phyloP scores from a whole-genome alignment of 2,329 filamentous ascomycete species.

The Fusarium sp. region DNA sequence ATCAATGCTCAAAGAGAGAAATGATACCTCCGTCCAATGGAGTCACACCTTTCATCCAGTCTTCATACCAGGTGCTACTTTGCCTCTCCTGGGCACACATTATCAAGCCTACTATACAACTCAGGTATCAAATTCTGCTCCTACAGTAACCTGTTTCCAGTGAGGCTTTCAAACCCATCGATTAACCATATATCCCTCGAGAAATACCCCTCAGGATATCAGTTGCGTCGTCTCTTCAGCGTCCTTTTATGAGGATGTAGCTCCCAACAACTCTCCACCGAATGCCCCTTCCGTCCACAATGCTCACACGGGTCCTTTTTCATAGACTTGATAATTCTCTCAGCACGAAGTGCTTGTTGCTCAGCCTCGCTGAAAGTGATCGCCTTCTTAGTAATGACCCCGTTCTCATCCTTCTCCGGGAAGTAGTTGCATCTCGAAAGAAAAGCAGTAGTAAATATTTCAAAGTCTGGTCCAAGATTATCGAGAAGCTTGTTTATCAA shows the following conservation, averaged over 20 bases:
- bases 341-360: too few species aligned
- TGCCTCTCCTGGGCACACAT: too few species aligned
- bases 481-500: not conserved
- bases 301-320: too few species aligned
- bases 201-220: rapidly evolving
- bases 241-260: rapidly evolving
- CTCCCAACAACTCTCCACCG: not conserved
- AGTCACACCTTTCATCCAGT: too few species aligned
- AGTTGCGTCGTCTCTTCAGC: not conserved
- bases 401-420: not conserved
- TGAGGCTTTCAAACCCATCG: rapidly evolving
- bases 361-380: rapidly evolving
- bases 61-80: too few species aligned
- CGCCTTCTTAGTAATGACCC: too few species aligned
- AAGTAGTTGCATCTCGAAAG: rapidly evolving
- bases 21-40: too few species aligned
- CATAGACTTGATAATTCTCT: rapidly evolving
- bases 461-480: not conserved
- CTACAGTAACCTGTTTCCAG: not conserved
- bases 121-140: not conserved
- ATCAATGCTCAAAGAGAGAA: too few species aligned
- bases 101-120: not conserved
- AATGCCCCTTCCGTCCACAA: not conserved
- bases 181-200: too few species aligned
- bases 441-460: too few species aligned